These are phyloP conservation scores for Amanita brunnescens DNA, from an alignment of 768 basidiomycete species.

Conservation along the genomic window DNA sequence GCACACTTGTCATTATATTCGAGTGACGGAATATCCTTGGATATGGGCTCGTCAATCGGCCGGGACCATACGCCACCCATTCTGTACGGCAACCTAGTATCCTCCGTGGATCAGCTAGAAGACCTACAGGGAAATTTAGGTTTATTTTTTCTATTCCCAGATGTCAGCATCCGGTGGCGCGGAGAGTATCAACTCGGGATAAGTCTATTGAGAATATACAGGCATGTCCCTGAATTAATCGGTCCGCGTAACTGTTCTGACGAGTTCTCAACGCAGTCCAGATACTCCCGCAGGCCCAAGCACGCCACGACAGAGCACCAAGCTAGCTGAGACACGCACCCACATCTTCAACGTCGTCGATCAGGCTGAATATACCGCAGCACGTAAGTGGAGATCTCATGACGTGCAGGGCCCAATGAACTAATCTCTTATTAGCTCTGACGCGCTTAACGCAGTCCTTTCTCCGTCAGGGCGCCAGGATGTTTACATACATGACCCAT, in stretches of 20 bases:
- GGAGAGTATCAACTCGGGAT: slow-evolving; percentile 73
- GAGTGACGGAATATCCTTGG: slow-evolving; percentile 57
- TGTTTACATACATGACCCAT: slow-evolving; percentile 32
- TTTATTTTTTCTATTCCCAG: slow-evolving; percentile 86
- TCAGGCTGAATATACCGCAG: slow-evolving; percentile 66
- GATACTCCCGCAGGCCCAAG: slow-evolving; percentile 43
- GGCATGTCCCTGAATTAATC: slow-evolving; percentile 37
- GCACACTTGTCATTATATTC: slow-evolving; percentile 73
- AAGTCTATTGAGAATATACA: slow-evolving; percentile 63
- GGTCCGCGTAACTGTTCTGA: not conserved
- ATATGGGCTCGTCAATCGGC: slow-evolving; percentile 53
- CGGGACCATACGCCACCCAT: slow-evolving; percentile 44
- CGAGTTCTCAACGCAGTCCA: slow-evolving; percentile 11
- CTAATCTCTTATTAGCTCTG: slow-evolving; percentile 22
- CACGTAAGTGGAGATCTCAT: slow-evolving; percentile 42
- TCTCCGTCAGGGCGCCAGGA: slow-evolving; percentile 44
- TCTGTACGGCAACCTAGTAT: slow-evolving; percentile 80
- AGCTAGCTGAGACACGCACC: slow-evolving; percentile 67
- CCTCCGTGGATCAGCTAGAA: slow-evolving; percentile 70
- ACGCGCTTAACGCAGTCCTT: slow-evolving; percentile 46
- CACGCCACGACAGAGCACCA: slow-evolving; percentile 49
- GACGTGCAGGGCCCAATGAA: not conserved
- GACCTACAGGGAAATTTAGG: slow-evolving; percentile 76
- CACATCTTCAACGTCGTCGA: slow-evolving; percentile 72
- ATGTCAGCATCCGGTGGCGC: slow-evolving; percentile 75